Base-by-base conservation (phyloP, 2,329 filamentous ascomycete genomes). In the Diatrype stigma region DNA sequence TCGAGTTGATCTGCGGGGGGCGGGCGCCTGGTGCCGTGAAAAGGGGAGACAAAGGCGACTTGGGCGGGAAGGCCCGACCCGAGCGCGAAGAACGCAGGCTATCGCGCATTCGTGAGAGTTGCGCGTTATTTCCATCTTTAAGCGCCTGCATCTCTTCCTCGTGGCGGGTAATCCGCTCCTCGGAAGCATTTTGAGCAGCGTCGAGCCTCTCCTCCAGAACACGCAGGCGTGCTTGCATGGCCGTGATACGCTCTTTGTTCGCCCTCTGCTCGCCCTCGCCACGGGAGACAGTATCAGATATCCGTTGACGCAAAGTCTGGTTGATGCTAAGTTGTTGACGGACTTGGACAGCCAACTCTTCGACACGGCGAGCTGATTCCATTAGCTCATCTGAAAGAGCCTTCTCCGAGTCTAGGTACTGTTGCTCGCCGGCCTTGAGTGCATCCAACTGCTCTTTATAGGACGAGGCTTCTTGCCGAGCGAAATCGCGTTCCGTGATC, bases 191-290 rank as follows among this genome's bases (percentile, higher is more conserved):
- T 68, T 97, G 93, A 2, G 93, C 90, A 19, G 82, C 73, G 49
- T 95, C 78, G 21, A 99, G 81, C 60, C 87, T 83, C 54, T 97
- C 92, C 67, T 97, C 94, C 47, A 96, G 82, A 16, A 75, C 72
- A 61, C 88, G 90, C 51, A 99, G 85, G 51, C 85, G 87, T 55
- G 81, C 80, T 67, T 97, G 92, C 67, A 97, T 82, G 49, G 85
- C 80, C 51, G 89, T 89, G 66, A 99, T 96, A 62, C 89, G 87
- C 48, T 84, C 79, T 14, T 88, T 88, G 55, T 91, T 95, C 53
- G 84, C 74, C 63, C 86, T 85, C 67, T 96, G 92, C 61, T 94
- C 90, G 30, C 80, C 78, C 62, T 97, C 93, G 51, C 93, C 92
- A 56, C 90, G 88, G 48, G 83, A 76, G 35, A 97, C 89, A 1